Conservation (phyloP, 2,329 filamentous ascomycete species). For the Fonsecaea multimorphosa region DNA sequence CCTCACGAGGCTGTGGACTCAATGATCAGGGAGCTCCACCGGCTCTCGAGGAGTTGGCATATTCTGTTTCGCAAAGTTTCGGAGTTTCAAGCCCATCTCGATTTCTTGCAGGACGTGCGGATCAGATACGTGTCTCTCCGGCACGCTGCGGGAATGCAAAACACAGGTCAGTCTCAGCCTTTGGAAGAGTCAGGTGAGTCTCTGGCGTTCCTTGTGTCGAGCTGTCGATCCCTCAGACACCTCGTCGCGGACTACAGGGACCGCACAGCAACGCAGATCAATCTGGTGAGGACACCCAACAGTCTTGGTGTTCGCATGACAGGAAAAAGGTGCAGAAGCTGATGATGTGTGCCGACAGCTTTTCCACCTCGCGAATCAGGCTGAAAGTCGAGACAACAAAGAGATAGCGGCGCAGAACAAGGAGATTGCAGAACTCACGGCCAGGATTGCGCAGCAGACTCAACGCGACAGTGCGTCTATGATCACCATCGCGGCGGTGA, state of each 20-base stretch:
- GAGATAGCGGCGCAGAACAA: constrained; percentile 7
- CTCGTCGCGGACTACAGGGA: constrained; percentile 8
- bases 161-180: neutral
- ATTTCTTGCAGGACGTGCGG: neutral
- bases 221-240: constrained; percentile 10
- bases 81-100: constrained; percentile 10
- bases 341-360: constrained; percentile 1
- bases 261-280: constrained; percentile 7
- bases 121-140: neutral
- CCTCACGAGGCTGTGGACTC: constrained; percentile 2
- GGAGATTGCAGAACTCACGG: constrained; percentile 12
- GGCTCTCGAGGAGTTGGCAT: constrained; percentile 4
- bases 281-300: neutral
- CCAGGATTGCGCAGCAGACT: constrained; percentile 13
- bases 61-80: constrained; percentile 14
- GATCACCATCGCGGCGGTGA: constrained; percentile 15
- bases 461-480: constrained; percentile 14
- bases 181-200: neutral
- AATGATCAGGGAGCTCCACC: constrained; percentile 7
- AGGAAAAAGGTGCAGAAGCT: neutral
- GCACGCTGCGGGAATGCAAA: neutral
- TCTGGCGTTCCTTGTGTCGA: neutral
- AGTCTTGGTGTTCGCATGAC: neutral
- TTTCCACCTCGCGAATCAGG: constrained; percentile 15
- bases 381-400: constrained; percentile 9